Base-by-base conservation (phyloP, 2,329 filamentous ascomycete genomes). In the Xylaria sp. region DNA sequence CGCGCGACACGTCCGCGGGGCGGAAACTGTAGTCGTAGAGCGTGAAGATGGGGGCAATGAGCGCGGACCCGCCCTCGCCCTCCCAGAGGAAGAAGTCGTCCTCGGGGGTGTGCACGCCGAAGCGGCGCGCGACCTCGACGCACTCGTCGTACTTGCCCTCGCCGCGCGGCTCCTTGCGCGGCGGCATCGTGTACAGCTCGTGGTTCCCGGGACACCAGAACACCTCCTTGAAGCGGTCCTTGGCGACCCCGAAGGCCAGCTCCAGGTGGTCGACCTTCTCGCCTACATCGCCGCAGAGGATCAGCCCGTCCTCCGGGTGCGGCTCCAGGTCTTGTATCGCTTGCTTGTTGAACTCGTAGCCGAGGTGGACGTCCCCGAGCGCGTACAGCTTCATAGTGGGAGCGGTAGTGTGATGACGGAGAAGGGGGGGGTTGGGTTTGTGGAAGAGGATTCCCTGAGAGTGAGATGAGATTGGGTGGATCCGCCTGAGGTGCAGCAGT, bases 1-100 rank as follows among this genome's bases (percentile, higher is more conserved):
- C 85, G 45, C 84, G 77, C 30, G 79, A 77, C 8, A 88, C 81
- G 54, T 85, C 72, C 1, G 76, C 79, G 0, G 86, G 86, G 0
- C 86, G 80, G 75, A 88, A 89, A 69, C 81, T 85, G 77, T 89
- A 89, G 77, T 89, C 86, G 79, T 88, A 89, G 14, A 89, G 79
- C 0, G 86, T 88, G 79, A 88, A 89, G 58, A 87, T 82, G 36
- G 85, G 86, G 36, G 84, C 85, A 48, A 89, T 81, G 45, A 88
- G 68, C 5, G 79, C 84, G 4, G 82, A 82, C 3, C 72, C 71
- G 34, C 82, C 83, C 7, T 82, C 80, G n/a, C 84, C 85, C 4
- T 86, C 80, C 86, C 86, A 88, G 24, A 82, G 77, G 39, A 80
- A 79, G 71, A 81, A 88, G 4, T 85, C 84, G 73, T 89, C 86